Conservation (phyloP, 148 eudicot species). For the Rhododendron ferrugineum region DNA sequence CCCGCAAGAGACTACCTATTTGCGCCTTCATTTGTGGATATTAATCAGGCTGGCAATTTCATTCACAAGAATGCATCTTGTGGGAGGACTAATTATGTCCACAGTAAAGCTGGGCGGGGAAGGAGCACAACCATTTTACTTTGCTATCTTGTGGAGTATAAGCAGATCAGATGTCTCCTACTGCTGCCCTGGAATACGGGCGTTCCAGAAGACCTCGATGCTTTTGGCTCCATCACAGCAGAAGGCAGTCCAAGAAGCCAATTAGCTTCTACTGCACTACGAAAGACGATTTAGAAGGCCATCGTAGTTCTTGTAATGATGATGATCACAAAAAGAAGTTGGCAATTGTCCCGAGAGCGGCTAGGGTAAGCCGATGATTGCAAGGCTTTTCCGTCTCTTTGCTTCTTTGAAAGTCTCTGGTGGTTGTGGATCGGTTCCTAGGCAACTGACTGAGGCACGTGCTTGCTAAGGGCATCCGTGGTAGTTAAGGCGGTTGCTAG, state of each 20-base stretch:
- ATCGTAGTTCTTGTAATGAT: constrained; percentile 25
- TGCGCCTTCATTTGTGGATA: constrained; percentile 47
- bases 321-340: constrained; percentile 24
- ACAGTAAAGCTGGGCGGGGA: constrained; percentile 93
- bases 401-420: constrained; percentile 41
- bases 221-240: constrained; percentile 58
- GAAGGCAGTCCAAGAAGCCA: constrained; percentile 58
- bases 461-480: constrained; percentile 23
- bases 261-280: constrained; percentile 18
- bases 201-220: constrained; percentile 61
- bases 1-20: constrained; percentile 75
- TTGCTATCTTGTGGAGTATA: constrained; percentile 63
- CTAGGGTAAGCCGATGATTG: constrained; percentile 38
- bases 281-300: constrained; percentile 52
- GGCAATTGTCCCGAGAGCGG: constrained; percentile 23
- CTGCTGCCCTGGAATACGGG: constrained; percentile 50
- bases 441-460: constrained; percentile 40
- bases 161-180: constrained; percentile 52
- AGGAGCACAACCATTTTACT: constrained; percentile 83
- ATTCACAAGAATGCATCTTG: constrained; percentile 34
- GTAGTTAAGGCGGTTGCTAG: not conserved
- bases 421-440: constrained; percentile 24
- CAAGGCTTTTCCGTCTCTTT: constrained; percentile 43
- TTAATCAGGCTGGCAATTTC: constrained; percentile 18
- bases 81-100: constrained; percentile 74